Conservation (phyloP, 805 yeast species). For the Barnettozyma sucrosica region DNA sequence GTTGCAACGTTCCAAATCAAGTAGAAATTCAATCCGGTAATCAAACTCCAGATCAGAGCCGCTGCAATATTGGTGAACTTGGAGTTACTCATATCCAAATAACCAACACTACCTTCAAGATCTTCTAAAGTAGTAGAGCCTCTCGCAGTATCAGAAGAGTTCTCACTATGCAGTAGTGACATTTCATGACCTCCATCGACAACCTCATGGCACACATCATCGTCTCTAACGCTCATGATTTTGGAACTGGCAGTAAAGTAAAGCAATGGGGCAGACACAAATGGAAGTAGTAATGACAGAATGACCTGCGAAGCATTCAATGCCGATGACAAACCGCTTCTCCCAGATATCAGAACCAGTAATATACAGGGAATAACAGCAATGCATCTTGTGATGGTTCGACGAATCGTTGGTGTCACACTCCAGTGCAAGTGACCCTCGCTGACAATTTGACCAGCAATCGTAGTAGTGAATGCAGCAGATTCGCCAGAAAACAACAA, state of each 20-base stretch:
- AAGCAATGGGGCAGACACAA: slow-evolving; percentile 76
- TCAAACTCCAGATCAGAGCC: slow-evolving; percentile 39
- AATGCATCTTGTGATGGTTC: slow-evolving; percentile 74
- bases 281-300: slow-evolving; percentile 70
- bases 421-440: slow-evolving; percentile 86
- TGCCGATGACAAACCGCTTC: slow-evolving; percentile 72
- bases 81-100: slow-evolving; percentile 35
- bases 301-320: slow-evolving; percentile 85
- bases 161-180: slow-evolving; percentile 3
- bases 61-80: slow-evolving; percentile 46
- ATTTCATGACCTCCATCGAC: slow-evolving; percentile 4
- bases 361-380: slow-evolving; percentile 84
- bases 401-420: slow-evolving; percentile 71
- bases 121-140: not conserved
- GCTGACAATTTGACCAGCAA: slow-evolving; percentile 91
- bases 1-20: slow-evolving; percentile 41
- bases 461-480: slow-evolving; percentile 93
- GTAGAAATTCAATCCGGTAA: slow-evolving; percentile 63
- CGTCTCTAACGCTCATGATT: slow-evolving; percentile 12
- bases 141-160: slow-evolving; percentile 3
- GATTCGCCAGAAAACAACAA: slow-evolving; percentile 80
- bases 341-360: slow-evolving; percentile 68
- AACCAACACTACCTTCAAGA: slow-evolving; percentile 2
- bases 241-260: slow-evolving; percentile 9
- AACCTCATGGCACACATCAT: slow-evolving; percentile 7